phyloP scores from a whole-genome alignment of 371 early-diverging fungal species.

The Mucor lusitanicus region DNA sequence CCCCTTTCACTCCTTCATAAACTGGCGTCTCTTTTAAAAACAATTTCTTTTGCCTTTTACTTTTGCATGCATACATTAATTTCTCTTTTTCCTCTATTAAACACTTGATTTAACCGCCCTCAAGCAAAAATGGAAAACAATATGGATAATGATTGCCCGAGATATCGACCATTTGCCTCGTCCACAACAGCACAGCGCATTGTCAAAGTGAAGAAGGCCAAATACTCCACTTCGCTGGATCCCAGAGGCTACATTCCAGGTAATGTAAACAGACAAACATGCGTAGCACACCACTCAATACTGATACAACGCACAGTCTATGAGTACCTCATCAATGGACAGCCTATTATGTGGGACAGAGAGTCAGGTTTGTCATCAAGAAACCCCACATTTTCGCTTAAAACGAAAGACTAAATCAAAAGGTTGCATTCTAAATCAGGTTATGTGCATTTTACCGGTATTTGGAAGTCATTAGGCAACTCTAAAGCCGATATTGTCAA shows the following conservation, averaged over 20 bases:
- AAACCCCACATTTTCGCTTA: conserved; percentile 56
- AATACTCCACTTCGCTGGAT: conserved; percentile 68
- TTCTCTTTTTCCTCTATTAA: neutral
- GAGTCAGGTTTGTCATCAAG: conserved; percentile 48
- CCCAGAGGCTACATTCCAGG: conserved; percentile 71
- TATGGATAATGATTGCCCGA: conserved; percentile 30
- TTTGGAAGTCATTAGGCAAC: conserved; percentile 73
- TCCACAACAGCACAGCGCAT: conserved; percentile 14
- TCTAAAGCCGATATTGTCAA: conserved; percentile 72
- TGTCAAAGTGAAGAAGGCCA: conserved; percentile 29
- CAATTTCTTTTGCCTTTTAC: neutral
- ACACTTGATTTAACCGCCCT: neutral
- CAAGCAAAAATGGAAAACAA: conserved; percentile 4
- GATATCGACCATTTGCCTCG: conserved; percentile 26
- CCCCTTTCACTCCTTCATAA: neutral
- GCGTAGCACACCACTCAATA: neutral
- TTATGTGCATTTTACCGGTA: conserved; percentile 73
- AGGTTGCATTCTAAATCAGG: conserved; percentile 30
- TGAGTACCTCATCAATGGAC: conserved; percentile 63
- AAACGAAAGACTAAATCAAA: conserved; percentile 58
- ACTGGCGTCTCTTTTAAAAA: neutral
- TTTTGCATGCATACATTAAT: conserved; percentile 6
- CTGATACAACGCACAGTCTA: conserved; percentile 42
- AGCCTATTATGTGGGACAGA: conserved; percentile 78
- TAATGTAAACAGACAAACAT: conserved; percentile 29